These are phyloP conservation scores for Lentinula sp. DNA, from an alignment of 768 basidiomycete genomes.

Conservation along the genomic window DNA sequence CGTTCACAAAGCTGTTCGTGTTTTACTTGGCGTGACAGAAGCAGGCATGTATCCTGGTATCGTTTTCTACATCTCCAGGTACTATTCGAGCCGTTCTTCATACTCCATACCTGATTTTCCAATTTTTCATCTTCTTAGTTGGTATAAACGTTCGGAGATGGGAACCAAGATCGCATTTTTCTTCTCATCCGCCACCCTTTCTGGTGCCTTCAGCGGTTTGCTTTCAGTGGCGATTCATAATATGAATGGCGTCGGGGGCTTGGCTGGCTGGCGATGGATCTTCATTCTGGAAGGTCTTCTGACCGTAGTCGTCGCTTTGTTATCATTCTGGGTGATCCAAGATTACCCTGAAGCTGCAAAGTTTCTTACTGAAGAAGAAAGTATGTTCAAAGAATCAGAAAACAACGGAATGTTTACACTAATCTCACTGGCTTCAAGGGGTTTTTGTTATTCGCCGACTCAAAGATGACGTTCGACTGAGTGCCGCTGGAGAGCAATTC, in stretches of 20 bases:
- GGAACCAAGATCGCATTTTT: slow-evolving; percentile 69
- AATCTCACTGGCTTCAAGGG: slow-evolving; percentile 24
- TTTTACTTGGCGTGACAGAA: slow-evolving; percentile 60
- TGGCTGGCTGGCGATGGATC: slow-evolving; percentile 62
- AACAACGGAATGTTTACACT: not conserved
- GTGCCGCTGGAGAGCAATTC: slow-evolving; percentile 56
- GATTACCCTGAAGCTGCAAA: slow-evolving; percentile 75
- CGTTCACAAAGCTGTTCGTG: slow-evolving; percentile 39
- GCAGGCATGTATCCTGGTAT: slow-evolving; percentile 53
- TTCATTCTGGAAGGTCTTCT: slow-evolving; percentile 71
- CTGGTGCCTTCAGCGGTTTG: slow-evolving; percentile 71
- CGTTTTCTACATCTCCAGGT: slow-evolving; percentile 60
- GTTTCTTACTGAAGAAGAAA: slow-evolving; percentile 61
- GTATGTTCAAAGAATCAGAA: slow-evolving; percentile 22
- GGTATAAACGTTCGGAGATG: slow-evolving; percentile 77
- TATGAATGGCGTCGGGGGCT: slow-evolving; percentile 61
- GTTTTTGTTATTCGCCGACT: slow-evolving; percentile 60
- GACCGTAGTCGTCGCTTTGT: slow-evolving; percentile 52
- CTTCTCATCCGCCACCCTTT: slow-evolving; percentile 74
- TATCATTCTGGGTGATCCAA: slow-evolving; percentile 68
- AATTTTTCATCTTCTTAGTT: slow-evolving; percentile 30
- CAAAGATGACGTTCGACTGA: slow-evolving; percentile 58
- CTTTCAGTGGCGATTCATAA: slow-evolving; percentile 63
- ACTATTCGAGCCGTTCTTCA: slow-evolving; percentile 8
- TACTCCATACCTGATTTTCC: not conserved